These are phyloP conservation scores for Pythium pyrilobum DNA, from an alignment of 352 stramenopile genomes.

Conservation along the genomic window DNA sequence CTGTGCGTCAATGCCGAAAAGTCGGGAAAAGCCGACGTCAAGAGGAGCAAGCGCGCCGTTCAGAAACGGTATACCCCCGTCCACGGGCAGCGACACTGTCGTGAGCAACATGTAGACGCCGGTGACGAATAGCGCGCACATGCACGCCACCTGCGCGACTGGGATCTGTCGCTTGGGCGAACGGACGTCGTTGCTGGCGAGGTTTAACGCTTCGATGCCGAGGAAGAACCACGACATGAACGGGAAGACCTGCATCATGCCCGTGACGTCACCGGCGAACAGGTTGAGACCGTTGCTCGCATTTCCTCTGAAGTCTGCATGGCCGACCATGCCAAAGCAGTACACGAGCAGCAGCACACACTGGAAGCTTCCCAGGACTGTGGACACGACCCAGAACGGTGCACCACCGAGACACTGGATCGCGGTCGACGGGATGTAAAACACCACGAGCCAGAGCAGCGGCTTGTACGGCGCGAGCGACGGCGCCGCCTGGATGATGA, in stretches of 20 bases:
- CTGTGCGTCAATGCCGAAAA: conserved; percentile 1
- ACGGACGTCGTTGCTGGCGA: conserved; percentile 9
- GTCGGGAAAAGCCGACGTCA: conserved; percentile 1
- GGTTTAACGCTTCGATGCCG: conserved; percentile 12
- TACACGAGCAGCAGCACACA: neutral
- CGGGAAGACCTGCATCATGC: neutral
- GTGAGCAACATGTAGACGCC: conserved; percentile 1
- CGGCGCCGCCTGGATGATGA: neutral
- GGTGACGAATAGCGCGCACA: neutral
- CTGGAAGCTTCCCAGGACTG: neutral
- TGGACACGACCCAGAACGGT: neutral
- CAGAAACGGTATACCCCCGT: neutral
- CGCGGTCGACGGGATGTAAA: neutral
- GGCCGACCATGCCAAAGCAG: neutral
- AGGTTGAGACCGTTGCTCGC: neutral
- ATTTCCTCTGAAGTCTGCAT: neutral
- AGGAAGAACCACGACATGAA: conserved; percentile 13
- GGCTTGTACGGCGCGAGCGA: neutral
- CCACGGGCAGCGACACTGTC: neutral
- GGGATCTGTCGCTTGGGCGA: conserved; percentile 1
- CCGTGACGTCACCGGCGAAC: neutral
- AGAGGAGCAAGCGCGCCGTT: neutral
- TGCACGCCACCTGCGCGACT: neutral
- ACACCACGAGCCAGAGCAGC: conserved; percentile 2
- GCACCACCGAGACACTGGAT: neutral